Base-by-base conservation (phyloP, 2,329 filamentous ascomycete species). In the Curvularia verruculosa region DNA sequence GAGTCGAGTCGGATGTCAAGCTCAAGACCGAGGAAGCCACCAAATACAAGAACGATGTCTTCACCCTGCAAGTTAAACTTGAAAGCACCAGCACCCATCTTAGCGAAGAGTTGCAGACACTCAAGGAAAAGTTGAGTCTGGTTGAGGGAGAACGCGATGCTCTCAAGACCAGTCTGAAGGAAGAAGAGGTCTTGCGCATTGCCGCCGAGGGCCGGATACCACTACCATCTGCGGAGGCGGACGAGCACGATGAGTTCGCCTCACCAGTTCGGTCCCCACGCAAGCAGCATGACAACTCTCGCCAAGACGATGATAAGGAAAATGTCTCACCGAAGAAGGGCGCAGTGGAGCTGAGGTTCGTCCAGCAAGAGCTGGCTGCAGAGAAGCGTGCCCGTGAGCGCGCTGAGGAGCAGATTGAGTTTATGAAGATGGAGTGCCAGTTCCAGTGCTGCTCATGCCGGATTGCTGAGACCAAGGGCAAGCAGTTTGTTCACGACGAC, bases 91-190 rank as follows among this genome's bases (percentile, higher is more conserved):
- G 53, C 85, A 87, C 51, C 82, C 84, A 39, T 75, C 87, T 49
- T 84, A 90, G 56, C 62, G 87, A 91, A 69, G 86, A 91, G 72
- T 79, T 92, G 2, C 81, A 87, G 23, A 83, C 87, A 59, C 81
- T 88, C 18, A 80, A 84, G 46, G 86, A 89, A 61, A 83, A 82
- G 45, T 80, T 90, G 64, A 86, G 84, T 71, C 77, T 88, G 29
- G 81, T 89, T 15, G 89, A 92, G 70, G 85, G 89, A 69, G 90
- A 93, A 75, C 87, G 89, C 7, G 89, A 92, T 72, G 86, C 88
- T 3, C 84, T 90, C 69, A 90, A 89, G 77, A 87, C 85, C 2
- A 86, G 87, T 49, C 84, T 89, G 29, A 84, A 89, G 76, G 89
- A 89, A 66, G 89, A 92, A 68, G 89, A 91, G 71, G 84, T 91